A percentile compares a stretch with the other conserved stretches of the same genome.
phyloP scores from a whole-genome alignment of 2,329 filamentous ascomycete genomes.

The Aspergillus sp. region DNA sequence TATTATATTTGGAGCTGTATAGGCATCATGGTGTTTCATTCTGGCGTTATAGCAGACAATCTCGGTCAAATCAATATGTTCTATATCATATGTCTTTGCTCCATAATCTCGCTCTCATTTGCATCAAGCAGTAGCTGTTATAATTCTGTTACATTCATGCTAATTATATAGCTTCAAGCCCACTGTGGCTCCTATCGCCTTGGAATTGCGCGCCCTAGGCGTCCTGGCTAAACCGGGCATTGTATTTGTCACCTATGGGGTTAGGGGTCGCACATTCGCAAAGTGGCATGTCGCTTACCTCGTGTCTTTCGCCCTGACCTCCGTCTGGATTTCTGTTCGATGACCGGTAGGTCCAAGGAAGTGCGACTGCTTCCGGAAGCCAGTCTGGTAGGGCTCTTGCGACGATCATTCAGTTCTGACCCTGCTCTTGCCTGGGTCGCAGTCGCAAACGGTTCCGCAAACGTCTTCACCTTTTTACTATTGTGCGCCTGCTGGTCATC shows the following conservation, averaged over 20 bases:
- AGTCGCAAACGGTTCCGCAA: not conserved
- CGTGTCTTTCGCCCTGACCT: slow-evolving; percentile 26
- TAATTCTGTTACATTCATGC: not conserved
- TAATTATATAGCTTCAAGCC: not conserved
- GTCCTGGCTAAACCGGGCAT: slow-evolving; percentile 29
- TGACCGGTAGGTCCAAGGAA: slow-evolving; percentile 7
- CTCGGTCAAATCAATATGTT: slow-evolving; percentile 24
- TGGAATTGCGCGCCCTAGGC: not conserved
- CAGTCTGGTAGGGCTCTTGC: slow-evolving; percentile 29
- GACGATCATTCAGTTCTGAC: slow-evolving; percentile 26
- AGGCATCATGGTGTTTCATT: slow-evolving; percentile 24
- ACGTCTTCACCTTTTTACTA: slow-evolving; percentile 18
- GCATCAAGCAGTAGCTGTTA: not conserved
- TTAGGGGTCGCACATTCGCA: slow-evolving; percentile 10
- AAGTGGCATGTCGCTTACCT: slow-evolving; percentile 22
- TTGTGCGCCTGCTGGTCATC: slow-evolving; percentile 1
- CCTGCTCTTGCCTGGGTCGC: slow-evolving; percentile 17
- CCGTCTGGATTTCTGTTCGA: slow-evolving; percentile 14
- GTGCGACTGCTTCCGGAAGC: slow-evolving; percentile 30
- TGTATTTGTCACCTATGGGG: slow-evolving; percentile 30
- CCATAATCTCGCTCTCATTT: not conserved
- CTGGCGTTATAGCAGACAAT: slow-evolving; percentile 27
- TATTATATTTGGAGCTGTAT: slow-evolving; percentile 16
- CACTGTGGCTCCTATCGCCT: not conserved
- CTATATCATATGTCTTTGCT: slow-evolving; percentile 11